phyloP scores from a whole-genome alignment of 2,329 filamentous ascomycete species.

The Cytospora paraplurivora region DNA sequence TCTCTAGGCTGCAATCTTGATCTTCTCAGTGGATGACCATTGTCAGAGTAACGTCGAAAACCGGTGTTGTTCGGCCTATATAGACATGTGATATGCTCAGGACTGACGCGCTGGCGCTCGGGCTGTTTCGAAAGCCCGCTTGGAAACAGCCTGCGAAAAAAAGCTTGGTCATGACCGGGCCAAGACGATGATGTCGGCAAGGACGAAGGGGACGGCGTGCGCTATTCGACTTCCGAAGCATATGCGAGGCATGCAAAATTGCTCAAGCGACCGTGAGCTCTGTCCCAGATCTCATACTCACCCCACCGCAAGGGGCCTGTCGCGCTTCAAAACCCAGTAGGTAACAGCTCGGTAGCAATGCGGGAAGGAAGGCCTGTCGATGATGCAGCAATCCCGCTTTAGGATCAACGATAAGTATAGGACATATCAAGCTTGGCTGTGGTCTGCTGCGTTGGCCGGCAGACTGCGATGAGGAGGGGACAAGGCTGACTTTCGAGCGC shows the following conservation, averaged over 20 bases:
- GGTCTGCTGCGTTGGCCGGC: not conserved
- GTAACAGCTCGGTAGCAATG: not conserved
- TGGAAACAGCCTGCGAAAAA: no score
- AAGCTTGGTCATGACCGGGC: not conserved
- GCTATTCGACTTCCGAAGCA: not conserved
- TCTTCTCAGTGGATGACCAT: not conserved
- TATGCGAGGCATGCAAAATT: not conserved
- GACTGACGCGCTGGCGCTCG: not conserved
- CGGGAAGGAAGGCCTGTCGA: not conserved
- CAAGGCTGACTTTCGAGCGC: not conserved
- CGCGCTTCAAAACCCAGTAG: not conserved
- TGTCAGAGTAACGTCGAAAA: not conserved
- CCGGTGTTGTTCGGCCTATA: not conserved
- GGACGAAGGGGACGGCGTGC: not conserved
- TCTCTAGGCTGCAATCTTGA: not conserved
- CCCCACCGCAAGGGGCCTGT: not conserved
- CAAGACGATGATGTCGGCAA: not conserved
- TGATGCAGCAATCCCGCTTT: not conserved
- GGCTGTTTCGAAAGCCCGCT: not conserved
- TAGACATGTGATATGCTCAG: not conserved
- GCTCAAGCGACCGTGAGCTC: not conserved
- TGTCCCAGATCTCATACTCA: not conserved
- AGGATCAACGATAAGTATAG: not conserved
- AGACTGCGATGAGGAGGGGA: not conserved
- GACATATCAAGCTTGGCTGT: not conserved